These are phyloP conservation scores for Clonostachys byssicola DNA, from an alignment of 2,329 filamentous ascomycete genomes.

Conservation along the genomic window DNA sequence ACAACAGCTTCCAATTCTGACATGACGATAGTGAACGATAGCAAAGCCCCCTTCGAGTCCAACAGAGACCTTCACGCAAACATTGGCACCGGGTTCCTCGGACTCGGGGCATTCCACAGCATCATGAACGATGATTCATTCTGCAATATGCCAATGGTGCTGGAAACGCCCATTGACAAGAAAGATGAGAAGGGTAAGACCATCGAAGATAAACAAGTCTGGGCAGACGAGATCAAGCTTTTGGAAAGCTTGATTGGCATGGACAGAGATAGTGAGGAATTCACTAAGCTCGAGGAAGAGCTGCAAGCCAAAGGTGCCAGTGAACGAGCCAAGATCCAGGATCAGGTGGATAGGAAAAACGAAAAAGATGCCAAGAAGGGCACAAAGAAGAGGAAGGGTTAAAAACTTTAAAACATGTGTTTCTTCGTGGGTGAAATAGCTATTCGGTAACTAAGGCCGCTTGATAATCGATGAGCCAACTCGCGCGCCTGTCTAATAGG, in stretches of 20 bases:
- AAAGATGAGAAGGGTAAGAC: constrained; percentile 61
- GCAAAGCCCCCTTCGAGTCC: constrained; percentile 81
- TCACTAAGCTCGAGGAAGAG: constrained; percentile 58
- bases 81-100: constrained; percentile 92
- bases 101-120: constrained; percentile 84
- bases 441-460: too few species aligned
- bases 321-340: constrained; percentile 72
- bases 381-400: constrained; percentile 12
- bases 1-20: neutral
- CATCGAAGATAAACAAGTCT: constrained; percentile 75
- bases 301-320: constrained; percentile 63
- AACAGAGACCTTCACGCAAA: constrained; percentile 91
- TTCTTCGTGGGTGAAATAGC: neutral
- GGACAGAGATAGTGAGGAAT: constrained; percentile 72
- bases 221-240: constrained; percentile 93
- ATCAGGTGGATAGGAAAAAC: constrained; percentile 73
- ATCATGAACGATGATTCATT: constrained; percentile 80
- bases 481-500: too few species aligned
- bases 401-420: neutral
- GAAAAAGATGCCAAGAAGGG: constrained; percentile 48
- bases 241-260: constrained; percentile 84
- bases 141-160: constrained; percentile 78
- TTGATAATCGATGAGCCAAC: too few species aligned
- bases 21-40: constrained; percentile 70
- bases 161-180: constrained; percentile 91